Percentiles rank a stretch among this genome's conserved stretches.
These are phyloP conservation scores for Scedosporium aurantiacum DNA, from an alignment of 2,329 filamentous ascomycete genomes.

Conservation along the genomic window DNA sequence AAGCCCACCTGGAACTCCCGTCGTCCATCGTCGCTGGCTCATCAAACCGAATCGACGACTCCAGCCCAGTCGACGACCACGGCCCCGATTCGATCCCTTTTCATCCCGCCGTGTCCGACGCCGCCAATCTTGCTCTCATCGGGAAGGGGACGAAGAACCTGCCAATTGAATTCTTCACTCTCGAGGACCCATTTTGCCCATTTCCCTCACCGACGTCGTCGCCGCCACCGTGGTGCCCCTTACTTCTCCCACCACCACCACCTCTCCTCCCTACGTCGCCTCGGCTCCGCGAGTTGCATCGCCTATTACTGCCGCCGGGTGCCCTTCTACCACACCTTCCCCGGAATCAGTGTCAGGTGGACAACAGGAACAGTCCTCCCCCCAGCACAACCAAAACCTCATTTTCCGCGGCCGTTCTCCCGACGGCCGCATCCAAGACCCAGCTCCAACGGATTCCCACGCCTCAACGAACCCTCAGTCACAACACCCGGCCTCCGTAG, in stretches of 20 bases:
- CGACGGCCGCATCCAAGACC: conserved; percentile 30
- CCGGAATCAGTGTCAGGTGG: background rate
- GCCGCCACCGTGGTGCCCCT: conserved; percentile 10
- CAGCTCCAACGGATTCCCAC: conserved; percentile 39
- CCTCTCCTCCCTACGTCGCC: background rate
- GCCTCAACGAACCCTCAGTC: conserved; percentile 10
- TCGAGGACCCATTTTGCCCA: background rate
- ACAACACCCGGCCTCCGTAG: conserved; percentile 8
- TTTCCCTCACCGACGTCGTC: conserved; percentile 11
- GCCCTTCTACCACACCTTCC: background rate
- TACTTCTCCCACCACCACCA: background rate
- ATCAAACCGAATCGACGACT: conserved; percentile 1
- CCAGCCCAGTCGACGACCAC: background rate
- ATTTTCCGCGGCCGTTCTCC: conserved; percentile 27
- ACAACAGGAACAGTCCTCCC: conserved; percentile 12
- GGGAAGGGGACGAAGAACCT: background rate
- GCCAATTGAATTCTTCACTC: conserved; percentile 3
- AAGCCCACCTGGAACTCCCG: background rate
- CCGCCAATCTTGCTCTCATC: background rate
- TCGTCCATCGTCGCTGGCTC: conserved; percentile 1
- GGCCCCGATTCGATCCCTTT: background rate
- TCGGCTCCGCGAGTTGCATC: conserved; percentile 6
- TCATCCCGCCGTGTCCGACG: background rate
- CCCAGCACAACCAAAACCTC: conserved; percentile 7
- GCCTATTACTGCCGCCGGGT: conserved; percentile 8